Conservation (phyloP, 129 eudicot genomes). For the Tanacetum coccineum region DNA sequence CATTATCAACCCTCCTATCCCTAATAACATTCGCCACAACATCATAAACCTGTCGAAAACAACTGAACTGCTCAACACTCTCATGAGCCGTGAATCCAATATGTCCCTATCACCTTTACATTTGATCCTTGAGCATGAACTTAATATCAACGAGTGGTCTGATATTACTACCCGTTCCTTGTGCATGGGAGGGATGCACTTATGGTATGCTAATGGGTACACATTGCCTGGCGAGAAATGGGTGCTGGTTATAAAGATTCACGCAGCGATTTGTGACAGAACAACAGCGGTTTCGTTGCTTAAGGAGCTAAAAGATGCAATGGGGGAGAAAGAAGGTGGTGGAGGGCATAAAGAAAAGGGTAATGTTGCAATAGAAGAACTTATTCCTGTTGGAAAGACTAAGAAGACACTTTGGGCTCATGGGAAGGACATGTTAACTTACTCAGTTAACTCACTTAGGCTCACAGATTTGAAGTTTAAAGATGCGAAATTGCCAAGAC, state of each 20-base stretch:
- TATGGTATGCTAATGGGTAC: constrained; percentile 37
- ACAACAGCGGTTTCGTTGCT: constrained; percentile 52
- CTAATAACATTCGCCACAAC: constrained; percentile 25
- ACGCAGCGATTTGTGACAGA: constrained; percentile 47
- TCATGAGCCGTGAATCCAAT: constrained; percentile 13
- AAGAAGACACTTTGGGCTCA: constrained; percentile 60
- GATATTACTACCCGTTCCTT: constrained; percentile 7
- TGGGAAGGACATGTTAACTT: constrained; percentile 53
- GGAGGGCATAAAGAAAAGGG: constrained; percentile 39
- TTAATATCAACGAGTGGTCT: constrained; percentile 43
- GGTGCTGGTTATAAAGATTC: constrained; percentile 41
- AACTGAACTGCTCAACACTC: constrained; percentile 33
- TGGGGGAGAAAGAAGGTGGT: constrained; percentile 13
- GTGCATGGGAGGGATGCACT: constrained; percentile 30
- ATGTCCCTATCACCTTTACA: constrained; percentile 32
- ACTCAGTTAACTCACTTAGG: constrained; percentile 44
- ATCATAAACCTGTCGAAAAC: constrained; percentile 24
- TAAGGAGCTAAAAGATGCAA: constrained; percentile 44
- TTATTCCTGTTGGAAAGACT: constrained; percentile 43
- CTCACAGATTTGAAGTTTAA: constrained; percentile 51
- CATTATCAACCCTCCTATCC: constrained; percentile 31
- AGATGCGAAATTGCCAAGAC: constrained; percentile 38
- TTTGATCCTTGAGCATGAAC: constrained; percentile 43
- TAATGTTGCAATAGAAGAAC: constrained; percentile 47
- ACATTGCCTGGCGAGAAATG: constrained; percentile 35